These are phyloP conservation scores for Phialophora tarda DNA, from an alignment of 2,329 filamentous ascomycete species.

Conservation along the genomic window DNA sequence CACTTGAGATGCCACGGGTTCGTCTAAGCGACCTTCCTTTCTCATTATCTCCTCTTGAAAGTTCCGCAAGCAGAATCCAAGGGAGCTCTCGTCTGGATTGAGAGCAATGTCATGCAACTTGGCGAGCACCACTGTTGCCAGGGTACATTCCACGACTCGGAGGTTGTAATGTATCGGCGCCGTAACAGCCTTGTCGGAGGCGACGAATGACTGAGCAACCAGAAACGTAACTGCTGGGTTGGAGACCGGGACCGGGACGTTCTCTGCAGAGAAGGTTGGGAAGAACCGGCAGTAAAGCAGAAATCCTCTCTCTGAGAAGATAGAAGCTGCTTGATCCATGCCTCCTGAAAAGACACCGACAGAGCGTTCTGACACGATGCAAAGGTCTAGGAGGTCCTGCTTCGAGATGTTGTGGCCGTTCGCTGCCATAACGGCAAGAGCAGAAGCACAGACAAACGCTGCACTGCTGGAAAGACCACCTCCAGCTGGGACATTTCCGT, in stretches of 20 bases:
- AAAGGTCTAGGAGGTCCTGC: slow-evolving; percentile 87
- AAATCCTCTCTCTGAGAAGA: slow-evolving; percentile 84
- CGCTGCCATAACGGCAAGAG: slow-evolving; percentile 83
- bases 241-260: slow-evolving; percentile 81
- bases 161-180: slow-evolving; percentile 96
- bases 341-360: slow-evolving; percentile 97
- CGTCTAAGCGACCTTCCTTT: slow-evolving; percentile 54
- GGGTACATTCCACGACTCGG: slow-evolving; percentile 90
- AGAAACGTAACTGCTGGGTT: slow-evolving; percentile 86
- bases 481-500: slow-evolving; percentile 89
- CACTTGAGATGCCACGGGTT: slow-evolving; percentile 69
- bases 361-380: slow-evolving; percentile 89
- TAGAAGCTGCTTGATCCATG: slow-evolving; percentile 97
- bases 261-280: slow-evolving; percentile 74
- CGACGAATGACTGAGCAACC: slow-evolving; percentile 92
- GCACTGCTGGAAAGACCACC: slow-evolving; percentile 93
- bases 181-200: slow-evolving; percentile 92
- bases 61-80: slow-evolving; percentile 81
- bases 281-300: slow-evolving; percentile 91
- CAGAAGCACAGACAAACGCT: slow-evolving; percentile 88
- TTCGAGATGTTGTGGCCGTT: slow-evolving; percentile 87
- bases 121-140: slow-evolving; percentile 74
- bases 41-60: slow-evolving; percentile 84
- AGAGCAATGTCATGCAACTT: slow-evolving; percentile 68
- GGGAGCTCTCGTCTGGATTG: slow-evolving; percentile 77